Evolutionary conservation across 768 basidiomycete species (phyloP).

Genomic region (Fomitopsis serialis): DNA sequence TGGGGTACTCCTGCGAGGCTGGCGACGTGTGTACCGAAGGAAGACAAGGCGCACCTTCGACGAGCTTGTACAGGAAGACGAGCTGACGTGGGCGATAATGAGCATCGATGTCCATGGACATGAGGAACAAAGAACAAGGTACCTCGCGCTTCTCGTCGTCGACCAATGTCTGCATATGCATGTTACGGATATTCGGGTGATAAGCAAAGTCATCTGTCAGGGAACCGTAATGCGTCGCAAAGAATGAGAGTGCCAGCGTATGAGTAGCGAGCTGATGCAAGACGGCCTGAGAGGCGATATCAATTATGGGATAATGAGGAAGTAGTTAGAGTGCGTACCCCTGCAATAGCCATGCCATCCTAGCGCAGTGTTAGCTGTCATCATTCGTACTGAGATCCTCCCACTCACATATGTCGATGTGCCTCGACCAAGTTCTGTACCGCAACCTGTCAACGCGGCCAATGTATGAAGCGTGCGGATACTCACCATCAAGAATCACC

Average conservation of each 20-base stretch:
- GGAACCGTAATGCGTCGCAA: conserved; percentile 96
- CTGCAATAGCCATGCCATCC: conserved; percentile 99
- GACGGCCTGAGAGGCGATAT: conserved; percentile 57
- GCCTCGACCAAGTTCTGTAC: conserved; percentile 86
- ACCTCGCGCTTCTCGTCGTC: conserved; percentile 91
- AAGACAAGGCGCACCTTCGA: conserved; percentile 81
- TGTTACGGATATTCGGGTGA: conserved; percentile 88
- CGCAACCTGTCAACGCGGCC: background rate
- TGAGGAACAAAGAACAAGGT: conserved; percentile 1
- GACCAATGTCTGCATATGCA: conserved; percentile 94
- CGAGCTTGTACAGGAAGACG: conserved; percentile 91
- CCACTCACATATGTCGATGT: conserved; percentile 83
- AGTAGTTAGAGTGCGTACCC: conserved; percentile 37
- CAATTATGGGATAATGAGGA: background rate
- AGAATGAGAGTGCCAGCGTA: conserved; percentile 87
- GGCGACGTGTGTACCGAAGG: conserved; percentile 93
- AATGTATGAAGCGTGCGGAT: background rate
- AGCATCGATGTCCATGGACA: background rate
- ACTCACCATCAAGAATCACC: conserved; percentile 88
- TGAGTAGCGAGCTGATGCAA: conserved; percentile 92
- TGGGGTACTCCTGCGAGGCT: conserved; percentile 88
- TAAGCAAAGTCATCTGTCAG: conserved; percentile 91
- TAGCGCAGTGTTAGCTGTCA: conserved; percentile 25
- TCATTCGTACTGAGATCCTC: background rate
- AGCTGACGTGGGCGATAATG: conserved; percentile 46